phyloP scores from a whole-genome alignment of 257 asterid species.

The Gentiana straminea region DNA sequence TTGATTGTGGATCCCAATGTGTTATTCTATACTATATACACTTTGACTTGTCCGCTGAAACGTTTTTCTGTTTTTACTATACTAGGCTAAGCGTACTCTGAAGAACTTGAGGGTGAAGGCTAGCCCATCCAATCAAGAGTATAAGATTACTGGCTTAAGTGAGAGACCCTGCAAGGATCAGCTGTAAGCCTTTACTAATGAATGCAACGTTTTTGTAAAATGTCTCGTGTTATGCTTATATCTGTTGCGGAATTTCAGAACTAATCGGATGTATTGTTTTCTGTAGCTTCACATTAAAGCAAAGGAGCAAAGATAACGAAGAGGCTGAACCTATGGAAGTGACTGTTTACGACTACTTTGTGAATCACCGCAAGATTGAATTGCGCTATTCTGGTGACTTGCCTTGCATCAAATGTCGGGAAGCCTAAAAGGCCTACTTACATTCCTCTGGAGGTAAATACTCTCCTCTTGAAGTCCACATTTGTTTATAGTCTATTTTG shows the following conservation, averaged over 20 bases:
- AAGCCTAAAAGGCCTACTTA: constrained; percentile 18
- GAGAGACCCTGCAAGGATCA: constrained; percentile 71
- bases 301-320: constrained; percentile 39
- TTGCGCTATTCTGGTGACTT: constrained; percentile 33
- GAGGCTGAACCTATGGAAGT: constrained; percentile 26
- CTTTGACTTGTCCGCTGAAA: too few relatives aligned
- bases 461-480: neutral
- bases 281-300: constrained; percentile 58
- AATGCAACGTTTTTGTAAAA: neutral
- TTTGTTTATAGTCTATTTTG: neutral
- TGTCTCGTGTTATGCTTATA: neutral
- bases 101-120: constrained; percentile 75
- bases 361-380: constrained; percentile 21
- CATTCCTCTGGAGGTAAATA: constrained; percentile 41
- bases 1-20: neutral
- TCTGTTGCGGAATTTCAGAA: neutral
- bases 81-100: constrained; percentile 66
- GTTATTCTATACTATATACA: too few relatives aligned
- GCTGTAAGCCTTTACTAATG: constrained; percentile 29
- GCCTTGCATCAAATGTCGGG: constrained; percentile 46
- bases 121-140: constrained; percentile 68
- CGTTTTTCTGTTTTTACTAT: constrained; percentile 3
- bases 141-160: constrained; percentile 74
- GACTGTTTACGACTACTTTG: constrained; percentile 43
- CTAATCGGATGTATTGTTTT: neutral